phyloP scores from a whole-genome alignment of 306 rosid species.

The Dryas alaskensis region DNA sequence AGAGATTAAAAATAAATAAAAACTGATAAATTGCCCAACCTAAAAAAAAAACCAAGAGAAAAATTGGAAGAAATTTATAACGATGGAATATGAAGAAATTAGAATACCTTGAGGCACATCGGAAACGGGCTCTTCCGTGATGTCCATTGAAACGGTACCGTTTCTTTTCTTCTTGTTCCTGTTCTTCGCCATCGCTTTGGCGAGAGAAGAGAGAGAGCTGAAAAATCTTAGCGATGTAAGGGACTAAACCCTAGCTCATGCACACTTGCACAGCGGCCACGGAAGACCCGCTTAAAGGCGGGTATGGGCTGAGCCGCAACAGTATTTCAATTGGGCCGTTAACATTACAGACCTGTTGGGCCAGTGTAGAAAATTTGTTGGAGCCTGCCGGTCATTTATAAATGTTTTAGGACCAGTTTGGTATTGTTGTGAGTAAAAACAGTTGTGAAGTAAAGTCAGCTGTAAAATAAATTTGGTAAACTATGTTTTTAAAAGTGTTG shows the following conservation, averaged over 20 bases:
- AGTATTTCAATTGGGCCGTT: background rate
- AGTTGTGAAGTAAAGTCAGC: no score
- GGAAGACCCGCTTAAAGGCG: background rate
- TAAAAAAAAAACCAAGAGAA: background rate
- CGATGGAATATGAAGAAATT: background rate
- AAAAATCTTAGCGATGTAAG: background rate
- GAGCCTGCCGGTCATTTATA: no score
- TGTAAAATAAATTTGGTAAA: no score
- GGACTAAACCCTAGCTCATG: slow-evolving; percentile 20
- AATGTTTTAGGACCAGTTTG: no score
- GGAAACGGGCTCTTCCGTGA: slow-evolving; percentile 25
- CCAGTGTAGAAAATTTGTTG: no score
- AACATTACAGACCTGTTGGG: background rate
- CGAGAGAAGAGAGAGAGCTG: background rate
- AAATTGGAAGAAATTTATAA: background rate
- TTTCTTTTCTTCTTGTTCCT: slow-evolving; percentile 52
- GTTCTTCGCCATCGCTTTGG: slow-evolving; percentile 57
- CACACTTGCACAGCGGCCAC: background rate
- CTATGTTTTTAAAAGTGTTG: no score
- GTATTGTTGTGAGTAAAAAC: no score
- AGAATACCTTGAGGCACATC: slow-evolving; percentile 52
- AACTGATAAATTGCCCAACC: background rate
- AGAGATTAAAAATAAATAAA: background rate
- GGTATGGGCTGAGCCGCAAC: background rate
- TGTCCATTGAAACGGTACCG: slow-evolving; percentile 51